phyloP scores from a whole-genome alignment of 106 monocot species.

The Dioscorea dumetorum region DNA sequence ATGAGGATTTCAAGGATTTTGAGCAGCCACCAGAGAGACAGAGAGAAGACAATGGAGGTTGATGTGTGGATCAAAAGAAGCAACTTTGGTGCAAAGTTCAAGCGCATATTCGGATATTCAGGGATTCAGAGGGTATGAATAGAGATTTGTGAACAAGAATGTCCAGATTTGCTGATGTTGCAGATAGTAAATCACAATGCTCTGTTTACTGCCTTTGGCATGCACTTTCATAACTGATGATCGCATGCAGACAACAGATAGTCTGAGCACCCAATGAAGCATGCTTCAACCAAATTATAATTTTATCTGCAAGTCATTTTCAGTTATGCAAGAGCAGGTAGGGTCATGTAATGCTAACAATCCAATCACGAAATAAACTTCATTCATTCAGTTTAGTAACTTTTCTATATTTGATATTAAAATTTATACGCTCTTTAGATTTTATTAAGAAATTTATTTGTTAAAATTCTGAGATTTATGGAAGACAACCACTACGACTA shows the following conservation, averaged over 20 bases:
- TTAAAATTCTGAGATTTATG: too few species aligned
- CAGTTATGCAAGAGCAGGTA: too few species aligned
- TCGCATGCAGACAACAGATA: neutral
- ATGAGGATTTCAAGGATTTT: too few species aligned
- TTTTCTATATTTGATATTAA: too few species aligned
- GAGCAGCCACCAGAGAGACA: too few species aligned
- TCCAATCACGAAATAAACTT: too few species aligned
- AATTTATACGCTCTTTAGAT: too few species aligned
- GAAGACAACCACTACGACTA: too few species aligned
- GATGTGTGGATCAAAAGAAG: neutral
- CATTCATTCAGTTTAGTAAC: too few species aligned
- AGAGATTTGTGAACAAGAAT: neutral
- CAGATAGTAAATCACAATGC: neutral
- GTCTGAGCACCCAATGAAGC: neutral
- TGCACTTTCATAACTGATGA: neutral
- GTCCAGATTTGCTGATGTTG: neutral
- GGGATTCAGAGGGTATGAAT: neutral
- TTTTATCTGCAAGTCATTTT: too few species aligned
- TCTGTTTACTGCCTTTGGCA: neutral
- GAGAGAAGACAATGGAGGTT: neutral
- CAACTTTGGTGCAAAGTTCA: constrained; percentile 4
- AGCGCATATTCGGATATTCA: constrained; percentile 16
- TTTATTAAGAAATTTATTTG: too few species aligned
- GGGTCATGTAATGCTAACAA: too few species aligned
- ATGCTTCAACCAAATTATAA: neutral